A percentile compares a stretch with the other conserved stretches of the same genome.
These are phyloP conservation scores for Pythium plurisporium DNA, from an alignment of 352 stramenopile genomes.

Conservation along the genomic window DNA sequence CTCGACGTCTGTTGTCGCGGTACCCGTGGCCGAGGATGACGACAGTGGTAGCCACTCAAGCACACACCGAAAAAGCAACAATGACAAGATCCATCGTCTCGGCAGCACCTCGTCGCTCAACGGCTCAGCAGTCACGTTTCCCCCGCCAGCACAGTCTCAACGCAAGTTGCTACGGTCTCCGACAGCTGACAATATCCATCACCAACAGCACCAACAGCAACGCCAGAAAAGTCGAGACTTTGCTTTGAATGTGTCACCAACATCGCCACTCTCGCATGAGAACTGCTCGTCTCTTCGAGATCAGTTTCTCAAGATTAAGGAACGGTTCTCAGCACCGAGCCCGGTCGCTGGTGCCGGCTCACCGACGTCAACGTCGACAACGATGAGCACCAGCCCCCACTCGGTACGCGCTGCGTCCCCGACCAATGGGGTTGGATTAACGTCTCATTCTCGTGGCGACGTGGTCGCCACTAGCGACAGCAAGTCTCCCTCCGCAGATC, in stretches of 20 bases:
- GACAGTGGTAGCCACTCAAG: background rate
- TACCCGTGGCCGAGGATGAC: slow-evolving; percentile 1
- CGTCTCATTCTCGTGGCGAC: background rate
- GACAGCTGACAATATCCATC: slow-evolving; percentile 20
- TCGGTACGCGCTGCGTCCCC: background rate
- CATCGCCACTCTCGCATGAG: slow-evolving; percentile 43
- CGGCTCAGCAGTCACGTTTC: background rate
- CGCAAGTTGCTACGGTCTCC: slow-evolving; percentile 28
- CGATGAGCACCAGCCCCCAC: slow-evolving; percentile 4
- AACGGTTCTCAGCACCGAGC: slow-evolving; percentile 53
- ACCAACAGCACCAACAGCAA: slow-evolving; percentile 12
- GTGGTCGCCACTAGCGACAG: background rate
- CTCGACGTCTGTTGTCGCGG: background rate
- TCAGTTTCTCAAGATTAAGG: slow-evolving; percentile 78
- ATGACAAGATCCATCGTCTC: slow-evolving; percentile 15
- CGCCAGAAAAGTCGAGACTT: slow-evolving; percentile 56
- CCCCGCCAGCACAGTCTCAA: slow-evolving; percentile 1
- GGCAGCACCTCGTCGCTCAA: background rate
- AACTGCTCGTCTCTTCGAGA: slow-evolving; percentile 75
- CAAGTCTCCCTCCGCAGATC: background rate
- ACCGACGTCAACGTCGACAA: background rate
- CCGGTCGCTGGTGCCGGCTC: slow-evolving; percentile 13
- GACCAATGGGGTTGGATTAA: background rate
- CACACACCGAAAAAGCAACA: slow-evolving; percentile 21
- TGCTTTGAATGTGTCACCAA: slow-evolving; percentile 36